Evolutionary conservation across 306 rosid species (phyloP).

Genomic region (Macrotyloma uniflorum): DNA sequence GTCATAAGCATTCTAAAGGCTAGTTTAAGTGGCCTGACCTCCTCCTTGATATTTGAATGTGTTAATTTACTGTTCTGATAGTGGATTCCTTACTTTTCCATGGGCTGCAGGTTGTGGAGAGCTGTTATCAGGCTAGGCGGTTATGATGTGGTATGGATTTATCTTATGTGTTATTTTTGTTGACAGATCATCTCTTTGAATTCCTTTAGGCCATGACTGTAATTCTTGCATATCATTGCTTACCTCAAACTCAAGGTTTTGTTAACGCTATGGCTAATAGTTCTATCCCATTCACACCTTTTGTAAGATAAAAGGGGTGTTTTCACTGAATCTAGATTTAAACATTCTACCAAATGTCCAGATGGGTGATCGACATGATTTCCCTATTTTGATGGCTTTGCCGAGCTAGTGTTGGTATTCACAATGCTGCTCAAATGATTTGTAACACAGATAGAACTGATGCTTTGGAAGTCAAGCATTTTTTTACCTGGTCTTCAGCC

Average conservation of each 20-base stretch:
- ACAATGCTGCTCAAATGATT: neutral
- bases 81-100: conserved; percentile 17
- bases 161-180: conserved; percentile 25
- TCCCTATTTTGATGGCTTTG: neutral
- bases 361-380: neutral
- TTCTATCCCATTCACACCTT: conserved; percentile 14
- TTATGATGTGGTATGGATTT: conserved; percentile 69
- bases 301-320: conserved; percentile 11
- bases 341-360: conserved; percentile 5
- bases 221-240: neutral
- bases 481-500: neutral
- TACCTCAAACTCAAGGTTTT: conserved; percentile 14
- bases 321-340: neutral
- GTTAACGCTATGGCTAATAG: conserved; percentile 1
- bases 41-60: conserved; percentile 13
- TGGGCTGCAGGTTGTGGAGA: conserved; percentile 77
- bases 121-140: conserved; percentile 82
- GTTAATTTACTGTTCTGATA: conserved; percentile 28
- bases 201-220: neutral
- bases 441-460: neutral
- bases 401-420: neutral
- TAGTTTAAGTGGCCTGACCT: conserved; percentile 22
- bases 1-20: conserved; percentile 16
- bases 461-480: neutral
- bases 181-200: neutral